Conservation (phyloP, 192 early-diverging fungal genomes). For the Linderina pennispora region DNA sequence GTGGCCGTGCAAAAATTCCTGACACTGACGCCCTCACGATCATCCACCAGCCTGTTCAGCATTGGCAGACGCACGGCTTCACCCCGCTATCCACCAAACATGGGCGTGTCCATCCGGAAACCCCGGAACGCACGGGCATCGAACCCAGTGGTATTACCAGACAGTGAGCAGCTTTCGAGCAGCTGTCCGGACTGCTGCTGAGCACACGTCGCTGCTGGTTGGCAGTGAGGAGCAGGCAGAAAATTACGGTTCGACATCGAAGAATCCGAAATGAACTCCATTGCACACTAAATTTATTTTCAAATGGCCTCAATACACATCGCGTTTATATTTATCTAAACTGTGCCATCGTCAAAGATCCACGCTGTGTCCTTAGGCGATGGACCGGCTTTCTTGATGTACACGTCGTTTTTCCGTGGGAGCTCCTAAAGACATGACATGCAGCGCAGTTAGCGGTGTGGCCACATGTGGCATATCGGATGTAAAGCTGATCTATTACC, state of each 20-base stretch:
- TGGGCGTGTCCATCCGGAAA: too few species aligned
- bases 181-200: not conserved
- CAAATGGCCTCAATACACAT: too few species aligned
- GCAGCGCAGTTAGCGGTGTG: not conserved
- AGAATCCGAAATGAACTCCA: too few species aligned
- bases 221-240: not conserved
- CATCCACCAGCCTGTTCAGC: slow-evolving; percentile 6
- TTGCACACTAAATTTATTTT: too few species aligned
- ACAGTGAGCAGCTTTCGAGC: not conserved
- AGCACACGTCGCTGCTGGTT: not conserved
- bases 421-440: slow-evolving; percentile 13
- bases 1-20: slow-evolving; percentile 7
- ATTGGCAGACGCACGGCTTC: not conserved
- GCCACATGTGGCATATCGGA: not conserved
- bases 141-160: not conserved
- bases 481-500: slow-evolving; percentile 17
- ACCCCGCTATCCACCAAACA: not conserved
- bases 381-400: slow-evolving; percentile 29
- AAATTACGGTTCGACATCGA: too few species aligned
- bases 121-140: too few species aligned
- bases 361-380: slow-evolving; percentile 42
- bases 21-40: slow-evolving; percentile 6
- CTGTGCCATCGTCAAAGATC: slow-evolving; percentile 47
- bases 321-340: too few species aligned
- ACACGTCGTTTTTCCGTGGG: slow-evolving; percentile 22